Conservation (phyloP, 805 yeast genomes). For the Yarrowia sp. region DNA sequence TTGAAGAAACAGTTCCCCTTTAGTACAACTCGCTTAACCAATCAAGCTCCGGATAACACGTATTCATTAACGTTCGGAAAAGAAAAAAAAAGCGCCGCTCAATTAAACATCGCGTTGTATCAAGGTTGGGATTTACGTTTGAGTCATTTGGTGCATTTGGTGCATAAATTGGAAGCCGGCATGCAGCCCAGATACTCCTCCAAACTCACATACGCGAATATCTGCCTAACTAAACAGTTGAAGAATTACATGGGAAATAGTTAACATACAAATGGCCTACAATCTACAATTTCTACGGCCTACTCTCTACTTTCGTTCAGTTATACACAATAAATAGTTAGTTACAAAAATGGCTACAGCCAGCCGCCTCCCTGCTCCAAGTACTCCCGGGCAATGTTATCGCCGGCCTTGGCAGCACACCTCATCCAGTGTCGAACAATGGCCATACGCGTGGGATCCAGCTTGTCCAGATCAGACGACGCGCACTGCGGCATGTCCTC, state of each 20-base stretch:
- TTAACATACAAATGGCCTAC: too few species aligned
- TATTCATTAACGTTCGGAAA: neutral
- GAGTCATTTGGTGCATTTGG: constrained; percentile 4
- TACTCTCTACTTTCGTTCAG: neutral
- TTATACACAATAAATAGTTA: constrained; percentile 10
- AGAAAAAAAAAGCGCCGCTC: neutral
- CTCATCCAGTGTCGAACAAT: constrained; percentile 37
- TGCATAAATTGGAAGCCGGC: neutral
- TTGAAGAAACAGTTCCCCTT: too few species aligned
- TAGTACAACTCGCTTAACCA: neutral
- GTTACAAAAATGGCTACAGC: neutral
- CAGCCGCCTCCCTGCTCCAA: constrained; percentile 30
- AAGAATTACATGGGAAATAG: too few species aligned
- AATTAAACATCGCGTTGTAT: too few species aligned
- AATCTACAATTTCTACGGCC: too few species aligned
- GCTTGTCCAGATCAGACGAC: constrained; percentile 33
- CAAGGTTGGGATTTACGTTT: neutral
- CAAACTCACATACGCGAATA: too few species aligned
- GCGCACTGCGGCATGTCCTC: constrained; percentile 25
- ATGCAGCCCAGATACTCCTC: too few species aligned
- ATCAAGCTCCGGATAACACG: neutral
- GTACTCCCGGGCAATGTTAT: constrained; percentile 36
- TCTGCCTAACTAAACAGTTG: too few species aligned
- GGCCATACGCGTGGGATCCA: constrained; percentile 37
- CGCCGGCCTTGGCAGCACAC: constrained; percentile 34